These are phyloP conservation scores for Euphrasia confusa DNA, from an alignment of 257 asterid genomes.

Conservation along the genomic window DNA sequence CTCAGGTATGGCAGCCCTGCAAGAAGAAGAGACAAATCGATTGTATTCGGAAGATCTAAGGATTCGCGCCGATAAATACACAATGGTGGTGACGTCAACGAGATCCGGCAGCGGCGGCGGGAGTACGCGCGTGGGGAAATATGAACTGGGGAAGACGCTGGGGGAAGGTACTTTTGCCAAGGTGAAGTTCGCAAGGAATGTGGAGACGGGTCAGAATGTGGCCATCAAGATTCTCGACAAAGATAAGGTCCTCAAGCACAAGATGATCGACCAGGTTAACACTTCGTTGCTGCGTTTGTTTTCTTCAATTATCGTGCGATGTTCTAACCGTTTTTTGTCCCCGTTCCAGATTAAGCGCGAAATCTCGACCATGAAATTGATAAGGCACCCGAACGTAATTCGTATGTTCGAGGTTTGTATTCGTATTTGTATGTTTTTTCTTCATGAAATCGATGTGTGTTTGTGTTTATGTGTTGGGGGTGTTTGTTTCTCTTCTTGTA, in stretches of 20 bases:
- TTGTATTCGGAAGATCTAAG: constrained; percentile 32
- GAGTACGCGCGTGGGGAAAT: constrained; percentile 79
- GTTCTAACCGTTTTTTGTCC: too few relatives aligned
- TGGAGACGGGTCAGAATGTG: constrained; percentile 69
- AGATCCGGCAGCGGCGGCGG: constrained; percentile 39
- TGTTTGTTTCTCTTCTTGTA: constrained; percentile 27
- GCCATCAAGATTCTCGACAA: constrained; percentile 95
- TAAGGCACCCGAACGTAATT: constrained; percentile 89
- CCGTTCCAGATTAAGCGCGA: constrained; percentile 82
- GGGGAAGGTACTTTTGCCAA: constrained; percentile 94
- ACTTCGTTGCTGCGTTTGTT: not conserved
- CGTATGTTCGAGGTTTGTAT: constrained; percentile 74
- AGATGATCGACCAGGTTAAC: constrained; percentile 83
- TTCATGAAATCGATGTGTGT: too few relatives aligned
- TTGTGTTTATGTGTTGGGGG: constrained; percentile 10
- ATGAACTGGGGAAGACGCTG: constrained; percentile 83
- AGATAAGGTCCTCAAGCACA: constrained; percentile 84
- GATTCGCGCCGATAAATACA: constrained; percentile 14
- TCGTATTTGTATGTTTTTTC: too few relatives aligned
- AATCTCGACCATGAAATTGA: constrained; percentile 89
- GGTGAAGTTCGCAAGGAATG: constrained; percentile 86
- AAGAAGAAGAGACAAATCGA: constrained; percentile 55
- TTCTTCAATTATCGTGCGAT: not conserved
- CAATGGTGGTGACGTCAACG: constrained; percentile 56
- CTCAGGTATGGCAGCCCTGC: constrained; percentile 96